phyloP scores from a whole-genome alignment of 163 green algal species.

The Trebouxiophyceae sp. region DNA sequence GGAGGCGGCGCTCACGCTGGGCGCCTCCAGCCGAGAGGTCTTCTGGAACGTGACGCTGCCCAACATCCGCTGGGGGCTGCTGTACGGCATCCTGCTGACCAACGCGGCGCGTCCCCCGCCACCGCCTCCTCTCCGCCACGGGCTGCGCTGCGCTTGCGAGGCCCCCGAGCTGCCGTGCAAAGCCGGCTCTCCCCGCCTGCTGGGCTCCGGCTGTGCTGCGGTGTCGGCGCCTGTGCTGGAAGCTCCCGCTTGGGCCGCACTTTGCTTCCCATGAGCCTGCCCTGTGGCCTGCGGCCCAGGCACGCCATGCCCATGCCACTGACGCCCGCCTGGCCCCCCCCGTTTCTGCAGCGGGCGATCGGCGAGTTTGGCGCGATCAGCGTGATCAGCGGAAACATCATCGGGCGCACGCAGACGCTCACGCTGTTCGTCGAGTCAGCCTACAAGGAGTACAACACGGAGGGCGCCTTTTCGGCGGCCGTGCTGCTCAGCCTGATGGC shows the following conservation, averaged over 20 bases:
- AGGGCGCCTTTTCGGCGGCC: constrained; percentile 76
- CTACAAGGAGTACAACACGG: constrained; percentile 87
- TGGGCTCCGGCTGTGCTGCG: not conserved
- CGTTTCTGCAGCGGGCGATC: constrained; percentile 73
- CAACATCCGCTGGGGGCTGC: constrained; percentile 79
- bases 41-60: constrained; percentile 88
- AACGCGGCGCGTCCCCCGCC: constrained; percentile 47
- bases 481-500: constrained; percentile 73
- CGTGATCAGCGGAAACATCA: constrained; percentile 86
- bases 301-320: no score
- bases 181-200: no score
- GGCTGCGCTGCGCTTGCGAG: no score
- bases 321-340: no score
- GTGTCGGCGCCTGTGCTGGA: no score
- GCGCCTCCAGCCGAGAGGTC: constrained; percentile 59
- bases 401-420: constrained; percentile 81
- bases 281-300: no score
- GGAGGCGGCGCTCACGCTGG: constrained; percentile 72
- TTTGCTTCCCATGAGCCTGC: no score
- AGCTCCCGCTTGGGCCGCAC: no score
- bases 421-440: constrained; percentile 78
- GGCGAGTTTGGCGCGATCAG: constrained; percentile 85
- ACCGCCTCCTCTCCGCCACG: no score
- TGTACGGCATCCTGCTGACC: constrained; percentile 84
- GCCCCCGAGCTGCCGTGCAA: no score